Percentiles rank a stretch among this genome's conserved stretches.
phyloP scores from a whole-genome alignment of 2,329 filamentous ascomycete genomes.

The Penicillium sp. region DNA sequence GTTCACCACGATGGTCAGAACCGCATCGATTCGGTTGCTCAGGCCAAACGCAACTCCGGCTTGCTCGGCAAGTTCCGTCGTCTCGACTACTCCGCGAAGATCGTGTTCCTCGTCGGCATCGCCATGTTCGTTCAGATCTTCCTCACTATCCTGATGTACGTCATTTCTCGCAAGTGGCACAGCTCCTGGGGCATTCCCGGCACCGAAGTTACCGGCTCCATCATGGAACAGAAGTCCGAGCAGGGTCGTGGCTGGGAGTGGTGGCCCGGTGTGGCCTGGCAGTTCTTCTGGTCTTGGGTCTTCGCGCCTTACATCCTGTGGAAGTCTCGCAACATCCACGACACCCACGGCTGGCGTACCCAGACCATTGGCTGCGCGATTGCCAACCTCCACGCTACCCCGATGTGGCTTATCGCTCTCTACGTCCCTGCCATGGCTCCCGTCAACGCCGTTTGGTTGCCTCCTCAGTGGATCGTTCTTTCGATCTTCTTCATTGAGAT shows the following conservation, averaged over 20 bases:
- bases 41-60: constrained; percentile 10
- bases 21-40: constrained; percentile 1
- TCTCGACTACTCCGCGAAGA: constrained; percentile 27
- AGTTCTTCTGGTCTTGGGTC: constrained; percentile 23
- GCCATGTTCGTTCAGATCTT: constrained; percentile 46
- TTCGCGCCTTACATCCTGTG: constrained; percentile 5
- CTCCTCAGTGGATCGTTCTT: constrained; percentile 61
- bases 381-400: constrained; percentile 59
- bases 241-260: constrained; percentile 61
- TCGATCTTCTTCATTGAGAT: constrained; percentile 64
- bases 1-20: constrained; percentile 21
- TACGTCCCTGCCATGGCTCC: constrained; percentile 54
- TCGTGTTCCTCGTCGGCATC: constrained; percentile 45
- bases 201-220: constrained; percentile 51
- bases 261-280: constrained; percentile 31
- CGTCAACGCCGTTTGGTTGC: constrained; percentile 56
- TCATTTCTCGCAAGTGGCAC: constrained; percentile 38
- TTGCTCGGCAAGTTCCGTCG: constrained; percentile 22
- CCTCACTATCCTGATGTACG: constrained; percentile 53
- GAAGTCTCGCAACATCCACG: constrained; percentile 48
- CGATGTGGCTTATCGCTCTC: constrained; percentile 61
- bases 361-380: constrained; percentile 58
- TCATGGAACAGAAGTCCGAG: constrained; percentile 43
- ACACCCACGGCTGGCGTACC: constrained; percentile 65
- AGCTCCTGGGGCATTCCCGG: constrained; percentile 42